These are phyloP conservation scores for Alternaria sp. DNA, from an alignment of 2,329 filamentous ascomycete species.

Conservation along the genomic window DNA sequence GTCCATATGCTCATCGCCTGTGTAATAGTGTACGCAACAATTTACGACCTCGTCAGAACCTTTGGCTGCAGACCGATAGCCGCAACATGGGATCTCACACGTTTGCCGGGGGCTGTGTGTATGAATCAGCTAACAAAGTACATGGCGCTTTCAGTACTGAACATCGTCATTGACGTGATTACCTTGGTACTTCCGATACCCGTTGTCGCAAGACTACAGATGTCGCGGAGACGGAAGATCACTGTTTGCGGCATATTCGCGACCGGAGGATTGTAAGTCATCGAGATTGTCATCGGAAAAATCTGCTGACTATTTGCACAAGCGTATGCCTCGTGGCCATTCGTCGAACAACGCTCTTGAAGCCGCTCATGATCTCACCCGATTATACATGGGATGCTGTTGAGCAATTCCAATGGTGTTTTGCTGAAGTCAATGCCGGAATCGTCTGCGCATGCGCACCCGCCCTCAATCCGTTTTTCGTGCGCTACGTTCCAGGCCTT, in stretches of 20 bases:
- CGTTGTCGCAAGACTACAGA: background rate
- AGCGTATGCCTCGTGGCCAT: background rate
- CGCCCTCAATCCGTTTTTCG: conserved; percentile 4
- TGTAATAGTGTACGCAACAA: background rate
- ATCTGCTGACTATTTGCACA: background rate
- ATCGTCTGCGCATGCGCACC: conserved; percentile 6
- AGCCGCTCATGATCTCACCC: background rate
- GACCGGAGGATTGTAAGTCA: conserved; percentile 1
- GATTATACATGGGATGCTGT: conserved; percentile 7
- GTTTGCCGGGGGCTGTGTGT: background rate
- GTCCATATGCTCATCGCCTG: background rate
- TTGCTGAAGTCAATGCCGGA: conserved; percentile 3
- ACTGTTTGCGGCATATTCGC: conserved; percentile 1
- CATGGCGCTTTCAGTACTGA: conserved; percentile 4
- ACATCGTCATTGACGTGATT: background rate
- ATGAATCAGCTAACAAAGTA: conserved; percentile 1
- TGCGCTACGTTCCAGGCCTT: background rate
- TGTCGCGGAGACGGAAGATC: conserved; percentile 5
- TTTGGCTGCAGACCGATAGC: conserved; percentile 5
- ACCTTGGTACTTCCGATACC: conserved; percentile 5
- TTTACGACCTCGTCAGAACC: conserved; percentile 1
- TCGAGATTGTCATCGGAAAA: background rate
- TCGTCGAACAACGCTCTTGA: background rate
- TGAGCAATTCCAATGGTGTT: background rate
- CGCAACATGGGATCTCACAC: background rate